Base-by-base conservation (phyloP, 2,329 filamentous ascomycete genomes). In the Apiospora hydei region DNA sequence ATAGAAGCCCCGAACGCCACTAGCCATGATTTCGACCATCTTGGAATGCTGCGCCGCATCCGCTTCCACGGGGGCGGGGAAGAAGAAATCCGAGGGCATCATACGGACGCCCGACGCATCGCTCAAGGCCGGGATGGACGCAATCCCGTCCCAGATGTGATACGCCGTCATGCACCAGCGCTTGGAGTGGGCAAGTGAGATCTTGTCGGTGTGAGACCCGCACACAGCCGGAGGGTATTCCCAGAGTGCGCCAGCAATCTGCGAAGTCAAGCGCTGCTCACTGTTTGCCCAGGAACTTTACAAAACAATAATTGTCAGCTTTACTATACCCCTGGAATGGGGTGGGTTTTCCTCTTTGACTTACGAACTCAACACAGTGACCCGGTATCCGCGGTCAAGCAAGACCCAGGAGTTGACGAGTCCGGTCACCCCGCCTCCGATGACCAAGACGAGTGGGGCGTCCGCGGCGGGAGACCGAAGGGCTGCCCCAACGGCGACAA, bases 171-270 rank as follows among this genome's bases (percentile, higher is more conserved):
- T 82, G 70, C 79, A 81, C 82, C 83, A 85, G 47, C 76, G 76
- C 75, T 84, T 84, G 3, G 82, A 84, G 69, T 83, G 78, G 13
- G 81, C 78, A 21, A 84, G 77, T 0, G 81, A 83, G 66, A 83
- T 82, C 61, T 79, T 78, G 75, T 83, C 82, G 1, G 81, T 83
- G 70, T 86, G 83, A 44, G 81, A 79, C 4, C 84, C 85, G 73
- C 85, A 86, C 1, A 83, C 83, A 0, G 83, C 84, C 0, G 84
- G 84, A 38, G 84, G 84, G 69, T 79, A 84, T 73, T 87, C 84
- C 85, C 84, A 86, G 1, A 86, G 79, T 0, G 85, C 84, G 16
- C 84, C 85, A 0, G 84, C 84, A 69, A 86, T 84, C 73, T 86
- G 84, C 0, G 84, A 85, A 0, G 84, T 86, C 46, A 86, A 74